Percentiles rank a stretch among this genome's conserved stretches.
Evolutionary conservation across 2,329 filamentous ascomycete species (phyloP).

Genomic region (Aspergillus fructus): DNA sequence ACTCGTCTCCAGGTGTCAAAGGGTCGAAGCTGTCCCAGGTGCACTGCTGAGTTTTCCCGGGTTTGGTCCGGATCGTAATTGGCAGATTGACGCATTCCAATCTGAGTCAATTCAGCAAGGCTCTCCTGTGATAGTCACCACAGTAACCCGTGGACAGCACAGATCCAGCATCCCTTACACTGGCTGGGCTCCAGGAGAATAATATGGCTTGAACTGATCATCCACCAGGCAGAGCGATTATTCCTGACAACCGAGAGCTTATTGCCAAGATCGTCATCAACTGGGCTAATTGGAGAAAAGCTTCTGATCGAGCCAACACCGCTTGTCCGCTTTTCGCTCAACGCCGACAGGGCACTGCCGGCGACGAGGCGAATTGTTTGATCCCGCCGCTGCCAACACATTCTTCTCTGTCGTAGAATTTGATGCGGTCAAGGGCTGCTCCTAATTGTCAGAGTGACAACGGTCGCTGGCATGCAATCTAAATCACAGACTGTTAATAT

Average conservation of each 20-base stretch:
- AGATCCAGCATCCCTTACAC: not conserved
- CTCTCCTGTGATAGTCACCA: not conserved
- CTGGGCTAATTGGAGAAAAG: not conserved
- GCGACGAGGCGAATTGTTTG: not conserved
- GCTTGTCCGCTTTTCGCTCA: not conserved
- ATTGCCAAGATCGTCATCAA: not conserved
- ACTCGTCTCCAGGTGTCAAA: not conserved
- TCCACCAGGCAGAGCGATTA: not conserved
- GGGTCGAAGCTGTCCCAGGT: not conserved
- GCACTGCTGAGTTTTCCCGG: not conserved
- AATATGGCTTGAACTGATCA: too few species aligned
- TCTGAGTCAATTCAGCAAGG: not conserved
- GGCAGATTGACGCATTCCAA: not conserved
- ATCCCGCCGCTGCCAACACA: not conserved
- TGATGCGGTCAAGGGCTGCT: not conserved
- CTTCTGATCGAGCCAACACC: conserved; percentile 1
- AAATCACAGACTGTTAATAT: not conserved
- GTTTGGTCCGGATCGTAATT: not conserved
- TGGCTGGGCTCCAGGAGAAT: too few species aligned
- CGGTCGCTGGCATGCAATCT: too few species aligned
- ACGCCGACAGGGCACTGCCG: not conserved
- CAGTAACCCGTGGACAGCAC: not conserved
- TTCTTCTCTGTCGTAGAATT: too few species aligned
- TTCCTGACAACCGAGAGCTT: not conserved
- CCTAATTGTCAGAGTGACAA: not conserved